phyloP scores from a whole-genome alignment of 164 flowering plant genomes.

The Tinospora cordifolia region DNA sequence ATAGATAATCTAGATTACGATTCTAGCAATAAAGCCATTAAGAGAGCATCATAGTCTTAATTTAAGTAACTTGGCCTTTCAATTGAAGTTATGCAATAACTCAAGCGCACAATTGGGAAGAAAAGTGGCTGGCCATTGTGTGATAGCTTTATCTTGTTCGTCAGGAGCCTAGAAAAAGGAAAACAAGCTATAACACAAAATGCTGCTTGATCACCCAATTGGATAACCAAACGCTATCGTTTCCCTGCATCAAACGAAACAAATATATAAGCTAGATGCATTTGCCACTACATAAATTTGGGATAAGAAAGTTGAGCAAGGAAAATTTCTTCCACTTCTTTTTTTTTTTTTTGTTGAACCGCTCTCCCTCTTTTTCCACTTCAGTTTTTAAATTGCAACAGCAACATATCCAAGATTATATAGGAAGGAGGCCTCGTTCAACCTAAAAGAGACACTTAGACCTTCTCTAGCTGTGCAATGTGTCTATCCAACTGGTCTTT shows the following conservation, averaged over 20 bases:
- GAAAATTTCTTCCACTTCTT: too few relatives aligned
- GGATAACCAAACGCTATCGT: neutral
- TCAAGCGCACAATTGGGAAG: neutral
- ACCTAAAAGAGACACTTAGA: slow-evolving; percentile 7
- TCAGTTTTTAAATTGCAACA: too few relatives aligned
- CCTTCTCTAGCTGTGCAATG: slow-evolving; percentile 55
- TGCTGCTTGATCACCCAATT: neutral
- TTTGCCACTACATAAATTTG: too few relatives aligned
- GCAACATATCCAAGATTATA: too few relatives aligned
- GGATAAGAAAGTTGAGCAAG: too few relatives aligned
- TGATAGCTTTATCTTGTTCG: neutral
- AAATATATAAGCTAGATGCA: neutral
- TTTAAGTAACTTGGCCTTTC: neutral
- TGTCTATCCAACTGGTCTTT: slow-evolving; percentile 68
- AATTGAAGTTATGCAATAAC: neutral
- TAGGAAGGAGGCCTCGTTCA: too few relatives aligned
- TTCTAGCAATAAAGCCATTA: too few relatives aligned
- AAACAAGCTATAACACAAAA: neutral
- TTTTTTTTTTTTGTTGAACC: too few relatives aligned
- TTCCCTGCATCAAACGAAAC: neutral
- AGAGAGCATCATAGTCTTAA: neutral
- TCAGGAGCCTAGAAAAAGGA: neutral
- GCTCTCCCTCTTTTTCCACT: neutral
- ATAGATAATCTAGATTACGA: too few relatives aligned
- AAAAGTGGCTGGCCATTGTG: too few relatives aligned